Conservation (phyloP, 306 rosid genomes). For the Begonia loranthoides region DNA sequence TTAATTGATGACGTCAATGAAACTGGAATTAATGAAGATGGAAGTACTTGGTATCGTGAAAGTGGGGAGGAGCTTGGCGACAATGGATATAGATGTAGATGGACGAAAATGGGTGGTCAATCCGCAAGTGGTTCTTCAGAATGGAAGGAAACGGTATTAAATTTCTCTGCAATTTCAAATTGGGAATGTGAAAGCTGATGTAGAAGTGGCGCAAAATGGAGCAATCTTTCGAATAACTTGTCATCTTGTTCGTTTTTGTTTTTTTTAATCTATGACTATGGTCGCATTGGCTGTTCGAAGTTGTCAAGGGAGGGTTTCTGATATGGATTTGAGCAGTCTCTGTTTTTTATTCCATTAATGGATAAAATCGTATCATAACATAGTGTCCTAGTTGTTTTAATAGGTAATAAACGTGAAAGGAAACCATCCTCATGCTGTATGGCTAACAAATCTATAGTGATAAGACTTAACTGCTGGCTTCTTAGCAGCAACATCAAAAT, state of each 20-base stretch:
- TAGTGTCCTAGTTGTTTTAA: too few relatives aligned
- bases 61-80: slow-evolving; percentile 73
- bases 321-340: too few relatives aligned
- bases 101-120: slow-evolving; percentile 96
- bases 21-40: slow-evolving; percentile 93
- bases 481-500: too few relatives aligned
- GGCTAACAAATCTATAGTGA: too few relatives aligned
- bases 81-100: slow-evolving; percentile 93
- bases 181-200: slow-evolving; percentile 4
- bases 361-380: too few relatives aligned
- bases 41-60: slow-evolving; percentile 85
- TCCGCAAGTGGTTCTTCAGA: slow-evolving; percentile 63
- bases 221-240: slow-evolving; percentile 6
- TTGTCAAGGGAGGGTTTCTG: not conserved
- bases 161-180: slow-evolving; percentile 6
- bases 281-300: slow-evolving; percentile 3
- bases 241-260: not conserved
- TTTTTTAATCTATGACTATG: slow-evolving; percentile 2
- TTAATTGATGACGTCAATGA: slow-evolving; percentile 57
- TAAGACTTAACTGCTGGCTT: too few relatives aligned
- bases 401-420: too few relatives aligned
- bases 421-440: too few relatives aligned
- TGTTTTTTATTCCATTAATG: too few relatives aligned
- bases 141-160: slow-evolving; percentile 89
- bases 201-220: slow-evolving; percentile 9